Conservation (phyloP, 129 eudicot species). For the Ambrosia trifida region DNA sequence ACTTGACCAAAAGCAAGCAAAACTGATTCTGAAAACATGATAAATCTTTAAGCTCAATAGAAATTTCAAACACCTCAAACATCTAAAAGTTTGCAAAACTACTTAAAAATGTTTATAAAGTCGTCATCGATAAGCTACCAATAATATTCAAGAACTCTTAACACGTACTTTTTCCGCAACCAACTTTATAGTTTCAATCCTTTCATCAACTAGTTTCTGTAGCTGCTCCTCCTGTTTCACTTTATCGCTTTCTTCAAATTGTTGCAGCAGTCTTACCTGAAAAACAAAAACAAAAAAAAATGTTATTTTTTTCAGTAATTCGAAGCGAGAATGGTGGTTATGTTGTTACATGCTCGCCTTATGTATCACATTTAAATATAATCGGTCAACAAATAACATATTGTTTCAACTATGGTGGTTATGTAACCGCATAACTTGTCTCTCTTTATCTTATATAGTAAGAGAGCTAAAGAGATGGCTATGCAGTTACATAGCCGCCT, state of each 20-base stretch:
- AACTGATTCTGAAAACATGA: neutral
- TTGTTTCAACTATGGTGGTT: no score
- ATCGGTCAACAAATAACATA: no score
- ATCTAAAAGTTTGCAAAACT: slow-evolving; percentile 12
- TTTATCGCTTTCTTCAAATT: slow-evolving; percentile 47
- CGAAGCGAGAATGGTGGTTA: no score
- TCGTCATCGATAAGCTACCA: neutral
- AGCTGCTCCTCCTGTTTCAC: slow-evolving; percentile 65
- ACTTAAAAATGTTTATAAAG: neutral
- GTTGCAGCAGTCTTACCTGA: neutral
- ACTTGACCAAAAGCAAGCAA: neutral
- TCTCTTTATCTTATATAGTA: no score
- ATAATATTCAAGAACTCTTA: slow-evolving; percentile 17
- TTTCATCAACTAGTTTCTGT: slow-evolving; percentile 67
- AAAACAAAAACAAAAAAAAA: neutral
- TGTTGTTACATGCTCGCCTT: no score
- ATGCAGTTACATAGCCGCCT: no score
- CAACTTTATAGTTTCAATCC: slow-evolving; percentile 62
- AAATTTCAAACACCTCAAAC: slow-evolving; percentile 19
- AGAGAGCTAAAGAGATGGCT: no score
- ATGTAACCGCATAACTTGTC: no score
- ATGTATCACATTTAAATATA: no score
- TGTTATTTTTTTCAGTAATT: neutral
- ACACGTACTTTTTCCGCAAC: slow-evolving; percentile 59
- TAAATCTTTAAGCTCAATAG: slow-evolving; percentile 30